Evolutionary conservation across 345 rosid species (phyloP).

Genomic region (Turritis glabra): DNA sequence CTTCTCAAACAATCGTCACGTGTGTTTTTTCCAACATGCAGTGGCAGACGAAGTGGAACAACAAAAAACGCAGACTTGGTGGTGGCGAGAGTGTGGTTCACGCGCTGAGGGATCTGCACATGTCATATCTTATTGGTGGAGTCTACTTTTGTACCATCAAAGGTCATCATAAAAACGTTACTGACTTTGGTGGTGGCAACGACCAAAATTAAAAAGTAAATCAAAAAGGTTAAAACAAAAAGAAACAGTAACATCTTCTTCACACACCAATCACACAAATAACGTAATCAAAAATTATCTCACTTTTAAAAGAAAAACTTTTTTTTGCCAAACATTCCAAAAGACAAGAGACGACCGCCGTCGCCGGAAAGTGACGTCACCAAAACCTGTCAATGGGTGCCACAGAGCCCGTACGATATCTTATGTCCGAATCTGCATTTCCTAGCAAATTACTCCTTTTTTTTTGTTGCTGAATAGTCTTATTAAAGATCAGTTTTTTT

Average conservation of each 20-base stretch:
- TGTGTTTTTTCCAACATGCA: constrained; percentile 26
- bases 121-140: constrained; percentile 15
- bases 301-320: constrained; percentile 3
- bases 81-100: constrained; percentile 12
- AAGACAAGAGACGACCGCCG: constrained; percentile 37
- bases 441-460: neutral
- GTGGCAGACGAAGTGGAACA: neutral
- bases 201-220: constrained; percentile 3
- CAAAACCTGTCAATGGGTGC: constrained; percentile 50
- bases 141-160: constrained; percentile 12
- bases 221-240: neutral
- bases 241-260: constrained; percentile 34
- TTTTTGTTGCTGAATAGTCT: neutral
- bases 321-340: constrained; percentile 25
- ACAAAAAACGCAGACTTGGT: neutral
- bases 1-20: constrained; percentile 25
- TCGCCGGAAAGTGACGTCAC: constrained; percentile 46
- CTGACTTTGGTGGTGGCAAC: neutral
- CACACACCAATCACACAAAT: constrained; percentile 17
- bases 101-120: constrained; percentile 29
- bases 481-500: neutral
- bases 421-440: neutral
- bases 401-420: constrained; percentile 47
- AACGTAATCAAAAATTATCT: constrained; percentile 15
- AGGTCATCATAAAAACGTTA: constrained; percentile 1